A percentile compares a stretch with the other conserved stretches of the same genome.
phyloP scores from a whole-genome alignment of 2,329 filamentous ascomycete genomes.

The Hypoxylon sp. region DNA sequence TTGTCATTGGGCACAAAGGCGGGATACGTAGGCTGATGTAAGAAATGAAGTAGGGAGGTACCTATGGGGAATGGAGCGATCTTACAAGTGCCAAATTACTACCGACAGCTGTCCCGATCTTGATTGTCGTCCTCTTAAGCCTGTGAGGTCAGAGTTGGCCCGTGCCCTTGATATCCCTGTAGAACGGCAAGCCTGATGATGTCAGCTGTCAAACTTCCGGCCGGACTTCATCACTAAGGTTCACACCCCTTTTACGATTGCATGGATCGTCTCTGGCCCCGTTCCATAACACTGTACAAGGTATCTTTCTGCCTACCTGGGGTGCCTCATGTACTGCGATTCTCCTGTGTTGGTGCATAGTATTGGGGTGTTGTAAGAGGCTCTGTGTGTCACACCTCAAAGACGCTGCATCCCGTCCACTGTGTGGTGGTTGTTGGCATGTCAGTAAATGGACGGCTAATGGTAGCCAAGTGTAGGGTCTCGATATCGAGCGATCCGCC shows the following conservation, averaged over 20 bases:
- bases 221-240: constrained; percentile 1
- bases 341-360: background rate
- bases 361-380: constrained; percentile 20
- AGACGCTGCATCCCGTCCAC: constrained; percentile 27
- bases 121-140: background rate
- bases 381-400: constrained; percentile 22
- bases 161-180: constrained; percentile 23
- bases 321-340: background rate
- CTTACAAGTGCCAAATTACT: background rate
- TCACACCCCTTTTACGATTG: background rate
- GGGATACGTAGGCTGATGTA: background rate
- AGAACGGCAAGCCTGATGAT: constrained; percentile 29
- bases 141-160: constrained; percentile 22
- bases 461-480: constrained; percentile 2
- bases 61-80: background rate
- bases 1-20: background rate
- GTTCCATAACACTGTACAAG: background rate
- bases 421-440: background rate
- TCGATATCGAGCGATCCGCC: constrained; percentile 34
- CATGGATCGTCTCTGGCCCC: background rate
- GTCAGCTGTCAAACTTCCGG: constrained; percentile 30
- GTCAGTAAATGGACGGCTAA: background rate
- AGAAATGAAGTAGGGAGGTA: background rate
- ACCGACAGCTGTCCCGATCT: background rate
- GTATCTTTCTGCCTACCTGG: constrained; percentile 1